Percentiles rank a stretch among this genome's conserved stretches.
phyloP scores from a whole-genome alignment of 163 green algal genomes.

The Scenedesmus sp. region DNA sequence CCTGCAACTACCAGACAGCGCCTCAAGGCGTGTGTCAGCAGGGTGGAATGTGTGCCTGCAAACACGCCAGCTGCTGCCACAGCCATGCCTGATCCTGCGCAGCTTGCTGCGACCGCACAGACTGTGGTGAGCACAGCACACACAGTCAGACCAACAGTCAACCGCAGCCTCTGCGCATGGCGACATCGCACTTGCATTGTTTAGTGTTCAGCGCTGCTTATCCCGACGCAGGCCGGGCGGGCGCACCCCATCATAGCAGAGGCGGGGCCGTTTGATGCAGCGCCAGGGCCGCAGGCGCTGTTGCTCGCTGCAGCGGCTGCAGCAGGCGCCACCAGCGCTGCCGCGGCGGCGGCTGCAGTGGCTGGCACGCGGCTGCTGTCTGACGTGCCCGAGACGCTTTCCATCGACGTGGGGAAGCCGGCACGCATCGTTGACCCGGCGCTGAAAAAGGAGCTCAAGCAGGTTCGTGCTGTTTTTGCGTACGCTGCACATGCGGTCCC shows the following conservation, averaged over 20 bases:
- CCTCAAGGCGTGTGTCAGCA: no score
- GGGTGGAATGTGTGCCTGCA: no score
- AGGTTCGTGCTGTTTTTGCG: slow-evolving; percentile 42
- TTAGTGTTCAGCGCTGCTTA: background rate
- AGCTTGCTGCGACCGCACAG: no score
- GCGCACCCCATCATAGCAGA: background rate
- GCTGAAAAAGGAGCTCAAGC: slow-evolving; percentile 69
- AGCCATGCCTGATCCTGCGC: no score
- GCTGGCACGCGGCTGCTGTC: slow-evolving; percentile 60
- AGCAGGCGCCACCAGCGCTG: slow-evolving; percentile 30
- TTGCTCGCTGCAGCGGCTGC: slow-evolving; percentile 31
- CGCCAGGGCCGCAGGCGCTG: background rate
- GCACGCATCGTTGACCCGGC: slow-evolving; percentile 69
- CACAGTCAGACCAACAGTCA: no score
- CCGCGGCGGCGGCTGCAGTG: slow-evolving; percentile 31
- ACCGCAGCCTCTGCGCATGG: no score
- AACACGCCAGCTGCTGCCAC: no score
- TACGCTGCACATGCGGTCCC: background rate
- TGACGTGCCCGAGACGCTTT: slow-evolving; percentile 65
- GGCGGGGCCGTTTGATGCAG: background rate
- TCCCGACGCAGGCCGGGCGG: background rate
- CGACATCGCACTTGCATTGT: no score
- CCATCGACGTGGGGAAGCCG: slow-evolving; percentile 68
- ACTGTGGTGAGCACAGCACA: background rate
- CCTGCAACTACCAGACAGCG: background rate